Evolutionary conservation across 2,329 filamentous ascomycete genomes (phyloP).

Genomic region (Pyricularia grisea): DNA sequence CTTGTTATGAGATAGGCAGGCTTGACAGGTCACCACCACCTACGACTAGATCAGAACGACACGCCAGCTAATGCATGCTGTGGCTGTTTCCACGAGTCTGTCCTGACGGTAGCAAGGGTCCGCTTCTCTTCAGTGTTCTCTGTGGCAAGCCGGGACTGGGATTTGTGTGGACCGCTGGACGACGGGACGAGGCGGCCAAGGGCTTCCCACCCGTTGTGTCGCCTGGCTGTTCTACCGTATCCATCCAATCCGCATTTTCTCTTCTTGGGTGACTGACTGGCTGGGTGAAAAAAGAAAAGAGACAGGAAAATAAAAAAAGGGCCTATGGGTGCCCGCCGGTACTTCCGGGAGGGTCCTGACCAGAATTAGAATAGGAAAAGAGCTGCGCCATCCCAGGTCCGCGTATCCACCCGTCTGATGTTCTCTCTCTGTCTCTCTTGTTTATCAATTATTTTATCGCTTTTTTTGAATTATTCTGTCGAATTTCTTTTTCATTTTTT

Average conservation of each 20-base stretch:
- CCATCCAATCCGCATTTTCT: neutral
- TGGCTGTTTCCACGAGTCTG: neutral
- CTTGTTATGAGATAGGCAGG: neutral
- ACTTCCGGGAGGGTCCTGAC: constrained; percentile 14
- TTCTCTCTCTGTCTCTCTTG: constrained; percentile 22
- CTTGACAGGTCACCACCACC: neutral
- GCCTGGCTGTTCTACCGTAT: neutral
- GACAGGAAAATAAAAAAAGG: neutral
- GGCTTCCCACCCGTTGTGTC: neutral
- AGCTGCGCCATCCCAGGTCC: constrained; percentile 23
- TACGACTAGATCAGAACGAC: neutral
- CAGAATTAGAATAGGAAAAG: constrained; percentile 28
- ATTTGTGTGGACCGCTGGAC: neutral
- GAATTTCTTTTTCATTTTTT: constrained; percentile 7
- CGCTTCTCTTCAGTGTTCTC: neutral
- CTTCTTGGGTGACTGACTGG: neutral
- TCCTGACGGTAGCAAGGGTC: neutral
- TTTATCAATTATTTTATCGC: neutral
- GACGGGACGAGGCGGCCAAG: neutral
- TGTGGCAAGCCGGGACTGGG: neutral
- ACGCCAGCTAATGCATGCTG: neutral
- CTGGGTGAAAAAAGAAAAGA: neutral
- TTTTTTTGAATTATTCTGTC: constrained; percentile 5
- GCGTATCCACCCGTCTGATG: constrained; percentile 27
- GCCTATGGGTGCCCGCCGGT: constrained; percentile 8